Percentiles rank a stretch among this genome's conserved stretches.
Evolutionary conservation across 345 rosid species (phyloP).

Genomic region (Eucalyptus guilfoylei): DNA sequence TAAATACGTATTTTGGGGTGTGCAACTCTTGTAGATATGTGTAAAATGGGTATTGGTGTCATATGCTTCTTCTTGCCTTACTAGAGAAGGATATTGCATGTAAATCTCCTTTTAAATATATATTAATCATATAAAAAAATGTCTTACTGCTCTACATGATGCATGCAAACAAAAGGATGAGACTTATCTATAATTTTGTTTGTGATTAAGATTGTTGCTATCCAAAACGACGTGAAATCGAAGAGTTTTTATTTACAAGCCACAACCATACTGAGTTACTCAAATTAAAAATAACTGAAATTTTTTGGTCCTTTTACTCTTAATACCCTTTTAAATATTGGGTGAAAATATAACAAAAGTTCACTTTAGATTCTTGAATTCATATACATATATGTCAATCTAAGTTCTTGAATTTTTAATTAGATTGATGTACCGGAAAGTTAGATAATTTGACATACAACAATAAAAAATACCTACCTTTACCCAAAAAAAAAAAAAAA

Average conservation of each 20-base stretch:
- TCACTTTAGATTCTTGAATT: background rate
- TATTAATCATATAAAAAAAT: too few relatives aligned
- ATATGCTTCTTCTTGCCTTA: too few relatives aligned
- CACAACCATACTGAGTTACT: accelerated
- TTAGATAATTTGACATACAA: background rate
- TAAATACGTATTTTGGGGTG: too few relatives aligned
- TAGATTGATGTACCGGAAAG: background rate
- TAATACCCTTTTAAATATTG: background rate
- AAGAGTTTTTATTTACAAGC: background rate
- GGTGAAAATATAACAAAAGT: background rate
- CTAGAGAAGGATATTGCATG: too few relatives aligned
- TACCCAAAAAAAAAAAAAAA: too few relatives aligned
- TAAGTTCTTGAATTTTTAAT: background rate
- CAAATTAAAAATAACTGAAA: background rate
- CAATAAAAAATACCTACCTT: background rate
- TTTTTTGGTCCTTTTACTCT: accelerated
- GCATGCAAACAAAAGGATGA: too few relatives aligned
- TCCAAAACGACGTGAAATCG: accelerated
- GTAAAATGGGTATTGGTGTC: too few relatives aligned
- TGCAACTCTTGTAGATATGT: too few relatives aligned
- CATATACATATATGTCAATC: background rate
- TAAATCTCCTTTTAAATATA: too few relatives aligned
- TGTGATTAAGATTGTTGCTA: too few relatives aligned
- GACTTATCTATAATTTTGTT: too few relatives aligned
- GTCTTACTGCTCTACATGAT: too few relatives aligned